phyloP scores from a whole-genome alignment of 2,329 filamentous ascomycete genomes.

The Aspergillus japonicus region DNA sequence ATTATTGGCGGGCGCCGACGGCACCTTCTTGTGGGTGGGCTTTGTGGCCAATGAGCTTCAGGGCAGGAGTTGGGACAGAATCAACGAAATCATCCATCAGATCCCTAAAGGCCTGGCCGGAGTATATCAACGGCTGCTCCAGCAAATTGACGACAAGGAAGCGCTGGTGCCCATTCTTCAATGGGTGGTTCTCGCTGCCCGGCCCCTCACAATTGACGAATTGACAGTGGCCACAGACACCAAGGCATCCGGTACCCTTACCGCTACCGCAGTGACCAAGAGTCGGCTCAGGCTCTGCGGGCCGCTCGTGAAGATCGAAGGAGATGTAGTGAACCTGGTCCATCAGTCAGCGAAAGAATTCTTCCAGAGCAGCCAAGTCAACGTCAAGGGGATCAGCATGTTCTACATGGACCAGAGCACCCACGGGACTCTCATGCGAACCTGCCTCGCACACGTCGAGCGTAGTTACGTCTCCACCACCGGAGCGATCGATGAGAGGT shows the following conservation, averaged over 20 bases:
- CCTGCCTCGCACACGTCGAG: slow-evolving; percentile 23
- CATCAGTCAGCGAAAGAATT: slow-evolving; percentile 27
- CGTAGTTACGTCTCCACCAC: slow-evolving; percentile 11
- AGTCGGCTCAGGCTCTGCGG: slow-evolving; percentile 14
- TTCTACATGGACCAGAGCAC: slow-evolving; percentile 23
- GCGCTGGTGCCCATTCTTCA: slow-evolving; percentile 21
- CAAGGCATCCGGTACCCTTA: background rate
- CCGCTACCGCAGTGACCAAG: slow-evolving; percentile 12
- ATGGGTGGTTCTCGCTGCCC: slow-evolving; percentile 25
- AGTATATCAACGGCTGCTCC: slow-evolving; percentile 16
- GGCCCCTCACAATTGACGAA: slow-evolving; percentile 26
- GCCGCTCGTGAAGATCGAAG: slow-evolving; percentile 18
- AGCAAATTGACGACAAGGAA: slow-evolving; percentile 23
- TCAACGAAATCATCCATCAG: slow-evolving; percentile 20
- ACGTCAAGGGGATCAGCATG: slow-evolving; percentile 25
- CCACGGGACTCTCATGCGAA: slow-evolving; percentile 22
- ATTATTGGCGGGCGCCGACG: slow-evolving; percentile 23
- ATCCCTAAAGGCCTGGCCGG: slow-evolving; percentile 25
- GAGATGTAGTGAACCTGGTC: slow-evolving; percentile 20
- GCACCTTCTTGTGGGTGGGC: slow-evolving; percentile 28
- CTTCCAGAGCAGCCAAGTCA: slow-evolving; percentile 25
- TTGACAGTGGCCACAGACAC: slow-evolving; percentile 16
- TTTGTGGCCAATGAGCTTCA: slow-evolving; percentile 20
- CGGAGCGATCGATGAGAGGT: background rate
- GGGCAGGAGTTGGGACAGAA: slow-evolving; percentile 7